These are phyloP conservation scores for Picea abies DNA, from an alignment of 83 land plant species.

Conservation along the genomic window DNA sequence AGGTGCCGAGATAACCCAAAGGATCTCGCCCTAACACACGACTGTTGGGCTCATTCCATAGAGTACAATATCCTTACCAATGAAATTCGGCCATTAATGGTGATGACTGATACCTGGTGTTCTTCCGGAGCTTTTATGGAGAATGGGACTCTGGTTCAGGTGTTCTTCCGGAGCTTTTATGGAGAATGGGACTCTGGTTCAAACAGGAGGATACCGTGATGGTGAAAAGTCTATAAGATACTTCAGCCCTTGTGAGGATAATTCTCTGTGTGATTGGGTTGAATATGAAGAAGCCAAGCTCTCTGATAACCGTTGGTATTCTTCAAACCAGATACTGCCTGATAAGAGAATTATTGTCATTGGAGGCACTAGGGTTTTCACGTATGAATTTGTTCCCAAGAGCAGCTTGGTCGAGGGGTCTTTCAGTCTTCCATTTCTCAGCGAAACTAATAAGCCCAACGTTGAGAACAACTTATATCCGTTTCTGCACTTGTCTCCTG, in stretches of 20 bases:
- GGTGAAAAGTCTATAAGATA: constrained; percentile 32
- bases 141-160: constrained; percentile 36
- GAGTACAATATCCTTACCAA: constrained; percentile 46
- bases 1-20: constrained; percentile 26
- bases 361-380: constrained; percentile 40
- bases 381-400: constrained; percentile 35
- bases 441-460: constrained; percentile 4
- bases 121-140: constrained; percentile 41
- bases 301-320: constrained; percentile 53
- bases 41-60: constrained; percentile 77
- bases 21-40: constrained; percentile 17
- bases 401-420: background rate
- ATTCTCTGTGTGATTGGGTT: constrained; percentile 51
- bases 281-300: constrained; percentile 26
- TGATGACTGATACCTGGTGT: constrained; percentile 59
- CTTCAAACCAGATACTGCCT: constrained; percentile 48
- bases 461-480: constrained; percentile 65
- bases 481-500: constrained; percentile 61
- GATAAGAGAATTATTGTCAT: constrained; percentile 40
- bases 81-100: constrained; percentile 46
- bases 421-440: constrained; percentile 35
- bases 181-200: too few relatives aligned
- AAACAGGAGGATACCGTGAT: constrained; percentile 45
- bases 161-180: too few relatives aligned
- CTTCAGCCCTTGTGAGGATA: constrained; percentile 26